Base-by-base conservation (phyloP, 441 rosid genomes). In the Adansonia madagascariensis region DNA sequence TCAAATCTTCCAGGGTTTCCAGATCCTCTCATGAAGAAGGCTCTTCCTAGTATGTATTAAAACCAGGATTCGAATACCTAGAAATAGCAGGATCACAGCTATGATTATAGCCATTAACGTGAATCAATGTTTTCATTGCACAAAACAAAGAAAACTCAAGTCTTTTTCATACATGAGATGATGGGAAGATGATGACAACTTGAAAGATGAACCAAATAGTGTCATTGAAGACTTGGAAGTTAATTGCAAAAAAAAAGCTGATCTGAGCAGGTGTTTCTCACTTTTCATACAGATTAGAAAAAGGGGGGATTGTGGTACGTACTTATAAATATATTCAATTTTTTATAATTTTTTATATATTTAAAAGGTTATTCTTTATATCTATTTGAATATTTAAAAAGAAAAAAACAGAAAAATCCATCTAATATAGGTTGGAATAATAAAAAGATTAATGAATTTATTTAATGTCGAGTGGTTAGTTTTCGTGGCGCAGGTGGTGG, bases 21-120 rank as follows among this genome's bases (percentile, higher is more conserved):
- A 14, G 79, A 39, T 46, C 84, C 71, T 59, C 72, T 71, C 24
- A 83, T 64, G 39, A 83, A 60, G 39, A 81, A 81, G 6, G 83
- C 76, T 79, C 88, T 82, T 80, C 86, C 82, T 39, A 86, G 83
- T 11, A 90, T 14, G 61, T 84, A 88, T 7, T 7, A 86, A 15
- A 6, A 87, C 81, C 74, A 90, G 68, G 4, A 79, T 56, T 10
- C 80, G 88, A 35, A 88, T 82, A 12, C 83, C 90, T 9, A 84
- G 3, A 44, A 90, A 80, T 57, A 90, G 59, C 11, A 90, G 52
- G 12, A 81, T 74, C 47, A 79, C 81, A 35, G 87, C 84, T 63
- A 88, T 81, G 8, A 86, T 56, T 44, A 88, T 79, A 1, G 67
- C 85, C 85, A 79, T 82, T 14, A 78, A 59, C 64, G 3, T 24